Conservation (phyloP, 495 filamentous ascomycete genomes). For the Pseudoneurospora amorphoporcata region DNA sequence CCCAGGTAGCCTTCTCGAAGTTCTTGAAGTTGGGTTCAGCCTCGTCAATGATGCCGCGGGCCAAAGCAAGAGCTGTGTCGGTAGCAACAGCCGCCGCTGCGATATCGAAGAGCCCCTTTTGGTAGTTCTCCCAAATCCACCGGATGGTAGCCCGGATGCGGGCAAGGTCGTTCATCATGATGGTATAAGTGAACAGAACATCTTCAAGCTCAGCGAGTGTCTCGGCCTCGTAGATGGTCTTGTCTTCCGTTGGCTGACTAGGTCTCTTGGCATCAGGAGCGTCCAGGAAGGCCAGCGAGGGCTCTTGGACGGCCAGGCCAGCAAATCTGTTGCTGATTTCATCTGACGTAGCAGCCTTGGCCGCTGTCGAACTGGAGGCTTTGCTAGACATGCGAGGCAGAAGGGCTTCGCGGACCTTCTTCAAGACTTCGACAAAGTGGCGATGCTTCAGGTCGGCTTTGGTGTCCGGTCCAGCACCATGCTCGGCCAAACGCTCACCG, state of each 20-base stretch:
- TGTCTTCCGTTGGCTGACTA: neutral
- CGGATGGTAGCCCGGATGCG: conserved; percentile 6
- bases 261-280: conserved; percentile 18
- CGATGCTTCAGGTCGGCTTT: conserved; percentile 20
- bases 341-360: neutral
- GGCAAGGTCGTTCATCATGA: conserved; percentile 17
- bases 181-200: conserved; percentile 10
- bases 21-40: conserved; percentile 16
- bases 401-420: conserved; percentile 21
- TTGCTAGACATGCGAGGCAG: conserved; percentile 11
- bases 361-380: neutral
- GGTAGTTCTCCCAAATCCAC: conserved; percentile 20
- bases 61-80: conserved; percentile 33
- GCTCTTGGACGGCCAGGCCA: conserved; percentile 23
- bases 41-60: conserved; percentile 26
- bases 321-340: conserved; percentile 21
- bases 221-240: conserved; percentile 26
- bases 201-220: conserved; percentile 14
- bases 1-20: conserved; percentile 11
- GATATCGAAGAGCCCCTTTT: conserved; percentile 22
- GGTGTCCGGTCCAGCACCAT: conserved; percentile 6
- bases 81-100: conserved; percentile 27
- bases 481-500: conserved; percentile 6
- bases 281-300: conserved; percentile 26
- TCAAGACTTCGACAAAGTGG: conserved; percentile 27